Evolutionary conservation across 306 rosid species (phyloP), one percentile per base, ranked within the genome.

Genomic region (Alnus rubra): DNA sequence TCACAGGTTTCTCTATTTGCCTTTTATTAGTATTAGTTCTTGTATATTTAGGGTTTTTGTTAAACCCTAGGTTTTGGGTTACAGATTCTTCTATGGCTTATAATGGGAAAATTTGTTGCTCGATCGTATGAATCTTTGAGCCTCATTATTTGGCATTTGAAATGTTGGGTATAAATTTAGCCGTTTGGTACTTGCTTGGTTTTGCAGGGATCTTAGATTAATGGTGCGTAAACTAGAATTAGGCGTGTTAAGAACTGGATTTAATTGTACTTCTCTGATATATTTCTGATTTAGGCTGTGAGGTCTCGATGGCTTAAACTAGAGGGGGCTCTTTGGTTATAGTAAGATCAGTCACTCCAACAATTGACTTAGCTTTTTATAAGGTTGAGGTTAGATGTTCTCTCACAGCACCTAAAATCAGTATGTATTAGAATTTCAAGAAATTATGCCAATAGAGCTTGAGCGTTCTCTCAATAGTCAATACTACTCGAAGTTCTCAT

Each of bases 1-100:
- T 92, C 68, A 94, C 94, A 86, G 97, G 97, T 89, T 56, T 79
- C 59, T 35, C 12, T 76, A 65, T 35, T 52, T n/a, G 48, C 18
- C 51, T 74, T 12, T 44, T 16, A 23, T 19, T 49, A 2, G 12
- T 84, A 4, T 63, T 3, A 15, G 35, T 63, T 9, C 6, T 9
- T 16, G 11, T 39, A 31, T 47, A 68, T 4, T 42, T 69, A 64
- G 28, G 54, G 84, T 60, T 79, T 82, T 81, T 62, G 48, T 82
- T 78, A 87, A 84, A 85, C 89, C 94, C 91, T 87, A 78, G 84
- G 33, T 9, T 48, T 39, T 16, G 30, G 35, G 33, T 35, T 16
- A 9, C 31, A 5, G 33, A 10, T 62, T 31, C 18, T 31, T 62
- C 16, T 44, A 13, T 30, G 12, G 44, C n/a, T 62, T 62, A 4